phyloP scores from a whole-genome alignment of 2,329 filamentous ascomycete species.

The Arthrobotrys pseudoclavata region DNA sequence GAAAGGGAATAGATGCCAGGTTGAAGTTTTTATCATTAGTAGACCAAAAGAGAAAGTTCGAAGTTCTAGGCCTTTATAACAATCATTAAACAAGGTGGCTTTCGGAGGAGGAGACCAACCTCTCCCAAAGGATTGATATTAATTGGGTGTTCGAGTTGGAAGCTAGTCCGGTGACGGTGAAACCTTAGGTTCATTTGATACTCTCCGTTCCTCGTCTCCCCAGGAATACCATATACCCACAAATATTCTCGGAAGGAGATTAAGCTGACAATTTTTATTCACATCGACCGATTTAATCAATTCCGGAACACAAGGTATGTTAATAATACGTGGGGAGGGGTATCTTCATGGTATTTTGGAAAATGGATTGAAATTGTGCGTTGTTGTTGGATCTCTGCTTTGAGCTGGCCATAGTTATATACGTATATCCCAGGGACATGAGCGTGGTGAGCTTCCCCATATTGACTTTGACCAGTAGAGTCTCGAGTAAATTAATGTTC shows the following conservation, averaged over 20 bases:
- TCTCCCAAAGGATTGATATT: neutral
- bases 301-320: neutral
- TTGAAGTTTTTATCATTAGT: neutral
- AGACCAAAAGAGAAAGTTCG: neutral
- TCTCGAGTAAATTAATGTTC: no score
- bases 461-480: no score
- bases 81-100: no score
- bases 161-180: neutral
- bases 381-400: slow-evolving; percentile 28
- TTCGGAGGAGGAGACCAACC: no score
- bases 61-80: neutral
- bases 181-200: neutral
- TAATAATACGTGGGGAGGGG: neutral
- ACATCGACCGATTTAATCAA: neutral
- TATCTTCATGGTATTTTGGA: neutral
- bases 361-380: neutral
- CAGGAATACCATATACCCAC: neutral
- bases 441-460: neutral
- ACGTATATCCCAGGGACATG: no score
- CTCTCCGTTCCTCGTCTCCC: neutral
- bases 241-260: neutral
- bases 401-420: neutral
- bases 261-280: neutral
- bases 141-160: neutral
- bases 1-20: neutral